Evolutionary conservation across 805 yeast species (phyloP), one percentile per base, ranked within the genome.

Genomic region (Starmerella potacharoeniae): DNA sequence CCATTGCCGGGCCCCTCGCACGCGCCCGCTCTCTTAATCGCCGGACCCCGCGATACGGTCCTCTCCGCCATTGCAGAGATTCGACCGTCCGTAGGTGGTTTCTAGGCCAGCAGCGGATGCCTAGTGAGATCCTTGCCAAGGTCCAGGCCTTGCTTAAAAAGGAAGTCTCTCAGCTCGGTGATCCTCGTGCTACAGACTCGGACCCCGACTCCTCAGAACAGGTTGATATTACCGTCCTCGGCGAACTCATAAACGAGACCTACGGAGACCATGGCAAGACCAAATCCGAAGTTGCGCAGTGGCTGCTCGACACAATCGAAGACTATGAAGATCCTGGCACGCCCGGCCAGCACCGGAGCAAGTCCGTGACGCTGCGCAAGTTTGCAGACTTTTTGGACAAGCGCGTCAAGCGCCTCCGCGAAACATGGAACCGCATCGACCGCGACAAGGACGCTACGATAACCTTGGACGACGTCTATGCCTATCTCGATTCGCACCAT

Each of bases 401-500:
- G 10, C 60, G 69, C 10, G 64, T 61, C 43, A 44, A 53, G 10
- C 63, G 65, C 33, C 55, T 67, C 36, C 47, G 57, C 49, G 55
- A 43, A 10, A 49, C 66, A 2, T 67, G 66, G 44, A 51, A 51
- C 47, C 54, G 62, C 35, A 55, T 67, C 45, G 70, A 67, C 55
- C 61, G 55, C 34, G 59, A 61, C 52, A 45, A 52, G 22, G 62
- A 61, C 45, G 52, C 55, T 11, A 29, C 43, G 14, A 56, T 62
- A 29, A 49, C 55, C 13, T 36, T 58, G 22, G 55, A 58, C 47
- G 64, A 61, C 35, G 55, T 91, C 49, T 76, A 77, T 41, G 73
- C 70, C 28, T 95, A 91, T 62, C 71, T 90, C 55, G 71, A 77
- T 13, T 69, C 73, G 4, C 72, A 86, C 55, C 77, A 82, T 11